A percentile compares a stretch with the other conserved stretches of the same genome.
phyloP scores from a whole-genome alignment of 2,329 filamentous ascomycete genomes.

The Ophiosphaerella narmari region DNA sequence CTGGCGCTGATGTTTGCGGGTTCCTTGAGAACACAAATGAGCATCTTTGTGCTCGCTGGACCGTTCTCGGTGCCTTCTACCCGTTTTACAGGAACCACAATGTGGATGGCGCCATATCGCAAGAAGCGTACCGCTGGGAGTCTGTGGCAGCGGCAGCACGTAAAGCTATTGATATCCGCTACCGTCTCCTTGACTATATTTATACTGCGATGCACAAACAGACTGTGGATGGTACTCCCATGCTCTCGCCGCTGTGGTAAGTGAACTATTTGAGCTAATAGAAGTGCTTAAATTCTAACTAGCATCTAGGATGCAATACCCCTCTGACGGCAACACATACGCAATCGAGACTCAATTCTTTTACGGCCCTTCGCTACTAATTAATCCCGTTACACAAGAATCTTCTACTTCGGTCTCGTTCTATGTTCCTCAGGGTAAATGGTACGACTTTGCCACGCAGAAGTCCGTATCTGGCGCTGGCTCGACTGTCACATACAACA shows the following conservation, averaged over 20 bases:
- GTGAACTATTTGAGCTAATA: constrained; percentile 5
- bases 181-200: constrained; percentile 78
- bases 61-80: constrained; percentile 70
- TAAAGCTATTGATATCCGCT: constrained; percentile 72
- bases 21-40: constrained; percentile 70
- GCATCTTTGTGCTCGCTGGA: constrained; percentile 74
- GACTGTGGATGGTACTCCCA: constrained; percentile 64
- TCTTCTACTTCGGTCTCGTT: constrained; percentile 57
- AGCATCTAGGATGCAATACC: constrained; percentile 63
- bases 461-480: constrained; percentile 45
- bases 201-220: constrained; percentile 72
- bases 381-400: constrained; percentile 60
- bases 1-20: constrained; percentile 71
- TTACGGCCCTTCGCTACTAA: constrained; percentile 61
- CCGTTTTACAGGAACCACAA: constrained; percentile 79
- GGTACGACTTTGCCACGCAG: constrained; percentile 47
- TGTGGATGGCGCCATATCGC: constrained; percentile 60
- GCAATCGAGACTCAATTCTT: constrained; percentile 61
- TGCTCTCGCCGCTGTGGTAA: constrained; percentile 72
- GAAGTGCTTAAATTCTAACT: constrained; percentile 2
- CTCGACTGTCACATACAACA: constrained; percentile 48
- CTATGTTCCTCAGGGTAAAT: constrained; percentile 63
- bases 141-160: constrained; percentile 67
- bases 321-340: constrained; percentile 56
- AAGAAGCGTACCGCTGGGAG: constrained; percentile 64